Evolutionary conservation across 2,329 filamentous ascomycete genomes (phyloP).

Genomic region (Sporothrix pallida): DNA sequence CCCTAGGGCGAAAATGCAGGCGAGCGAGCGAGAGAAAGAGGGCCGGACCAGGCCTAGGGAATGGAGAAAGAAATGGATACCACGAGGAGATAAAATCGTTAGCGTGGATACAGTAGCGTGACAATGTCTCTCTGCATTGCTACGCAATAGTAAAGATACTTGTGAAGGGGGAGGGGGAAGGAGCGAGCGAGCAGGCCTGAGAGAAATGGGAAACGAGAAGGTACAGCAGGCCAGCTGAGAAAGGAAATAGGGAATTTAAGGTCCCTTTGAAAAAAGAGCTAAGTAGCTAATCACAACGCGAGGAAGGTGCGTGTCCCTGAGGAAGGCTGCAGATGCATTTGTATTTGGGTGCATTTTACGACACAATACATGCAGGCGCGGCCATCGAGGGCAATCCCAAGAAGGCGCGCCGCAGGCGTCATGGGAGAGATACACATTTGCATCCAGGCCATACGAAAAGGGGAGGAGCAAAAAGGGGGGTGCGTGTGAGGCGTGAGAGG

Average conservation of each 20-base stretch:
- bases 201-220: background rate
- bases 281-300: background rate
- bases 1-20: conserved; percentile 18
- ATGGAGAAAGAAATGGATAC: conserved; percentile 32
- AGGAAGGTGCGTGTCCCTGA: background rate
- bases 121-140: conserved; percentile 27
- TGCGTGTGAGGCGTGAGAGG: conserved; percentile 13
- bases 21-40: conserved; percentile 1
- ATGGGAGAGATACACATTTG: conserved; percentile 10
- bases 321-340: conserved; percentile 4
- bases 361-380: conserved; percentile 1
- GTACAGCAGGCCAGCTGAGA: conserved; percentile 8
- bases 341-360: background rate
- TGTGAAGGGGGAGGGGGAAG: conserved; percentile 9
- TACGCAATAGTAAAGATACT: conserved; percentile 23
- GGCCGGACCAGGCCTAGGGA: conserved; percentile 32
- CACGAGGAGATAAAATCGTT: conserved; percentile 32
- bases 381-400: conserved; percentile 19
- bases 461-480: conserved; percentile 20
- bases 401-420: background rate
- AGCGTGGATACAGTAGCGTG: conserved; percentile 27
- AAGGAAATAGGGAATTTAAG: background rate
- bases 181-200: conserved; percentile 7
- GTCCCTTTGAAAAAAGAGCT: background rate
- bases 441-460: background rate